A percentile compares a stretch with the other conserved stretches of the same genome.
Evolutionary conservation across 164 flowering plant genomes (phyloP).

Genomic region (Liquidambar formosana): DNA sequence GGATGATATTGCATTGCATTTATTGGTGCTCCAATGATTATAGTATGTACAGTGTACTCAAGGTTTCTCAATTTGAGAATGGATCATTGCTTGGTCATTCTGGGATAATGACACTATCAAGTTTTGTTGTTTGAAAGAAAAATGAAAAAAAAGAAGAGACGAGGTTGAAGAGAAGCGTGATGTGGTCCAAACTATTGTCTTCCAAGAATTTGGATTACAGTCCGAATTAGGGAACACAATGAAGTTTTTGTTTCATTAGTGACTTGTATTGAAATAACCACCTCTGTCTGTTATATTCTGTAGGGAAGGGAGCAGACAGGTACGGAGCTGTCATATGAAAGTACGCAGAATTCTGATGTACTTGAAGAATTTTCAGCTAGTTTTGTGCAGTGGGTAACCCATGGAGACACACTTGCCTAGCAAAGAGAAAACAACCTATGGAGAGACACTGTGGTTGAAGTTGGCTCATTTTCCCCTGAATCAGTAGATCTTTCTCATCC

Average conservation of each 20-base stretch:
- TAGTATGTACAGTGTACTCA: too few relatives aligned
- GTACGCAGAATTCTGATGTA: conserved; percentile 18
- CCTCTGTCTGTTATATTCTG: background rate
- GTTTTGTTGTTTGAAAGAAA: background rate
- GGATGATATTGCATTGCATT: background rate
- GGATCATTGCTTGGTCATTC: too few relatives aligned
- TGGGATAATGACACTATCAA: too few relatives aligned
- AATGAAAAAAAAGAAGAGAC: background rate
- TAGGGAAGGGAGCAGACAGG: conserved; percentile 35
- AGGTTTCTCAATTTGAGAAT: too few relatives aligned
- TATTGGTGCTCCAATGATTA: too few relatives aligned
- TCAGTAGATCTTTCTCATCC: background rate
- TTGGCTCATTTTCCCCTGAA: background rate
- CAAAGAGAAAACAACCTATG: too few relatives aligned
- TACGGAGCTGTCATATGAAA: conserved; percentile 25
- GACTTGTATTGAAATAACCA: background rate
- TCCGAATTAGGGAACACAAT: background rate
- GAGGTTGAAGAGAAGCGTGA: background rate
- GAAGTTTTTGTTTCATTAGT: background rate
- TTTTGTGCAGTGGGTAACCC: conserved; percentile 45
- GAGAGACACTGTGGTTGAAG: conserved; percentile 44
- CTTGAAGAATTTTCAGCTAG: conserved; percentile 41
- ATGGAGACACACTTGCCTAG: conserved; percentile 44
- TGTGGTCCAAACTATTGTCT: background rate
- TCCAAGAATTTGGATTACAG: background rate